Evolutionary conservation across 2,329 filamentous ascomycete genomes (phyloP).

Genomic region (Nemania abortiva): DNA sequence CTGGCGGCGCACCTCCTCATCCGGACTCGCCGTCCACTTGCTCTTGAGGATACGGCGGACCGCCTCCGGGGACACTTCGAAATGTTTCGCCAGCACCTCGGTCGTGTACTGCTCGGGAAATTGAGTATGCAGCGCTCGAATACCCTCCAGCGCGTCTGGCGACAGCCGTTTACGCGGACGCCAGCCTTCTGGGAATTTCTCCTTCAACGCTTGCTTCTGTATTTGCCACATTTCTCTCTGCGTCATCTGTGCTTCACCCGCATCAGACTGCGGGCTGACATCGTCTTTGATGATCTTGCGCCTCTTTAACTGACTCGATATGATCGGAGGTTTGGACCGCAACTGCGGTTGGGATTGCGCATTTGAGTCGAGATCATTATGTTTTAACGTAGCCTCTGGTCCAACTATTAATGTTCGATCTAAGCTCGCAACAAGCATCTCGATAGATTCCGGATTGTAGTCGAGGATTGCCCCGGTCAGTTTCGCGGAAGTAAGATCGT

Average conservation of each 20-base stretch:
- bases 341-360: background rate
- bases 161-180: conserved; percentile 86
- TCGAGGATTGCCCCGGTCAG: conserved; percentile 50
- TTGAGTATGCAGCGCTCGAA: conserved; percentile 82
- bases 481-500: conserved; percentile 42
- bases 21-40: conserved; percentile 75
- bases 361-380: background rate
- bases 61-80: conserved; percentile 87
- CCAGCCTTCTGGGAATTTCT: conserved; percentile 88
- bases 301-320: conserved; percentile 43
- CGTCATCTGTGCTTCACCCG: conserved; percentile 35
- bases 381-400: background rate
- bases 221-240: conserved; percentile 73
- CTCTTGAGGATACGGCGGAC: conserved; percentile 87
- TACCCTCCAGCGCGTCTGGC: conserved; percentile 90
- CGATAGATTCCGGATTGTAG: conserved; percentile 53
- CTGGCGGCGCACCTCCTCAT: conserved; percentile 69
- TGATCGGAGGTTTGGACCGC: conserved; percentile 28
- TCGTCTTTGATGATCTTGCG: conserved; percentile 45
- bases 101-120: conserved; percentile 84
- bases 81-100: conserved; percentile 77
- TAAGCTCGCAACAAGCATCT: conserved; percentile 39
- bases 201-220: conserved; percentile 79
- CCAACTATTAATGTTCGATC: background rate
- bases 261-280: background rate